Percentiles rank a stretch among this genome's conserved stretches.
These are phyloP conservation scores for Pseudogymnoascus pannorum DNA, from an alignment of 2,329 filamentous ascomycete genomes.

Conservation along the genomic window DNA sequence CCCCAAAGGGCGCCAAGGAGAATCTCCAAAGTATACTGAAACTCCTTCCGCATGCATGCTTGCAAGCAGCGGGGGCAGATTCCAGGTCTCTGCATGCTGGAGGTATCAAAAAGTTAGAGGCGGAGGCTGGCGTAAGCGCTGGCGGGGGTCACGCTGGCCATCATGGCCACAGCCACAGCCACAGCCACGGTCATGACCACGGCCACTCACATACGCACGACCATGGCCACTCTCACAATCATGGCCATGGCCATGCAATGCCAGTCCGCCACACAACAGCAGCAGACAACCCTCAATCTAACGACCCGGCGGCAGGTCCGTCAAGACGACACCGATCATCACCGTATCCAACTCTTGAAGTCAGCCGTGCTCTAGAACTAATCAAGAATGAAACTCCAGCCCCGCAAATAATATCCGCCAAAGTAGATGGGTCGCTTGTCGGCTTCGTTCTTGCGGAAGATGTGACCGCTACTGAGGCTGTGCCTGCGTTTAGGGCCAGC, in stretches of 20 bases:
- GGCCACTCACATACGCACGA: conserved; percentile 45
- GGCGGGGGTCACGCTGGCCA: conserved; percentile 17
- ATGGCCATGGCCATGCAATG: conserved; percentile 57
- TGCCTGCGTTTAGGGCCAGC: conserved; percentile 89
- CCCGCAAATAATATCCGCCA: conserved; percentile 47
- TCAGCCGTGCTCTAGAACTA: conserved; percentile 68
- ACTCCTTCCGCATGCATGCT: conserved; percentile 89
- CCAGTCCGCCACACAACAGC: conserved; percentile 67
- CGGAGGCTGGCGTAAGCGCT: conserved; percentile 61
- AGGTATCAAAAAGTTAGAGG: conserved; percentile 75
- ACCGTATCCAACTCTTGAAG: conserved; percentile 85
- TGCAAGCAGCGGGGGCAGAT: conserved; percentile 76
- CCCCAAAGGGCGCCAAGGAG: conserved; percentile 89
- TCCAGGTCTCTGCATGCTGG: conserved; percentile 74
- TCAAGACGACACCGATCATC: conserved; percentile 72
- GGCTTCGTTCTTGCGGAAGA: conserved; percentile 78
- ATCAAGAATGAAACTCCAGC: conserved; percentile 68
- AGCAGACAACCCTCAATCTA: conserved; percentile 48
- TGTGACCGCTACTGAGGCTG: conserved; percentile 70
- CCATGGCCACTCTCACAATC: conserved; percentile 53
- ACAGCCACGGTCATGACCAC: conserved; percentile 35
- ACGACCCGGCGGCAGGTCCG: conserved; percentile 54
- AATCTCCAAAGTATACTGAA: conserved; percentile 85
- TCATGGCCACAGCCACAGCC: conserved; percentile 23
- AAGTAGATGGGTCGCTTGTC: conserved; percentile 59